Evolutionary conservation across 177 flowering plant genomes (phyloP), one percentile per base, ranked within the genome.

Genomic region (Vitis hybrid): DNA sequence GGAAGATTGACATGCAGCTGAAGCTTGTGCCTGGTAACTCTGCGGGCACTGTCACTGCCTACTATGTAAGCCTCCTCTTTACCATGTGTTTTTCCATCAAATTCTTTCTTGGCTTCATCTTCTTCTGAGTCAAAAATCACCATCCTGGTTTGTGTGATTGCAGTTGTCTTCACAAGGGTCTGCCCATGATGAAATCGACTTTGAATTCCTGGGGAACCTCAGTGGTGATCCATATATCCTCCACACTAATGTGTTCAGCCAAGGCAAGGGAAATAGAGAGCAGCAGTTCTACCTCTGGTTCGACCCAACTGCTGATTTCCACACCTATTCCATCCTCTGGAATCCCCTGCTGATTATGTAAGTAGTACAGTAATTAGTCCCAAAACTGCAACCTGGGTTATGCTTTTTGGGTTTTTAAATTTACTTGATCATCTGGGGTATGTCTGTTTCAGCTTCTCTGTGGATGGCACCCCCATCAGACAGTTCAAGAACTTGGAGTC

Each of bases 291-390:
- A 72, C 18, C 68, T 76, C 18, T 76, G 79, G 79, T 76, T 76
- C 34, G 78, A 76, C 53, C 79, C 79, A 4, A 76, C 75, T 8
- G 15, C 57, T 15, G 75, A 68, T 8, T 76, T 76, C 61, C 79
- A 76, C 73, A 72, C 76, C 55, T 76, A 76, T 54, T 76, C 79
- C 53, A 50, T 76, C 22, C 79, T 76, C 10, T 76, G 79, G 79
- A 76, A 76, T 34, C 66, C 75, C 18, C 50, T 15, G 10, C 26
- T 22, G 55, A 68, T 76, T 61, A 26, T 76, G 79, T 76, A 68
- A 12, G 71, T 50, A 34, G 45, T 39, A 6, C 6, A 39, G 8
- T 39, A 4, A 5, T 39, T 4, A 39, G 1, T 7, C 34, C 48
- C n/a, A 3, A 34, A 31, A 39, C 50, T 9, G 2, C 10, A 3